Evolutionary conservation across 176 grass and related monocot species (phyloP).

Genomic region (Carex kokanica): DNA sequence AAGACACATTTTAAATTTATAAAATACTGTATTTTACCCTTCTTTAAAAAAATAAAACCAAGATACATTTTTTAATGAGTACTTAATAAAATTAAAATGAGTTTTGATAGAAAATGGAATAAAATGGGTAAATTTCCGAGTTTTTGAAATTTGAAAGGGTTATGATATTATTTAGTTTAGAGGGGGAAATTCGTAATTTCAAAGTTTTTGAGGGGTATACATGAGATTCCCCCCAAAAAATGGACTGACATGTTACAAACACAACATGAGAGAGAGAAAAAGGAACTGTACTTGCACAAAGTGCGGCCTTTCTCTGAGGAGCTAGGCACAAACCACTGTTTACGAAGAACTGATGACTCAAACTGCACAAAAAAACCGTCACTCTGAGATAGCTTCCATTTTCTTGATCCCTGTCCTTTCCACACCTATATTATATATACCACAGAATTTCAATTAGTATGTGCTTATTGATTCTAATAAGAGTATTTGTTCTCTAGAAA

Average conservation of each 20-base stretch:
- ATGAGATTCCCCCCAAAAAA: no score
- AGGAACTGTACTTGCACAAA: conserved; percentile 68
- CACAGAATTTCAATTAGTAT: not conserved
- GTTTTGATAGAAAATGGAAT: no score
- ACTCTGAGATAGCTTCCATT: conserved; percentile 95
- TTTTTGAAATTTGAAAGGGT: no score
- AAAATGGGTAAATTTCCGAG: no score
- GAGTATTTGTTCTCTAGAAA: not conserved
- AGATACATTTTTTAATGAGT: no score
- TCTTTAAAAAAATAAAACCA: no score
- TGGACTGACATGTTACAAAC: not conserved
- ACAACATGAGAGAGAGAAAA: not conserved
- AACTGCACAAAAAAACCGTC: conserved; percentile 98
- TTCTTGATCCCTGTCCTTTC: conserved; percentile 93
- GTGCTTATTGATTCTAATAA: not conserved
- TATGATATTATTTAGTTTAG: no score
- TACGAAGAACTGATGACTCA: conserved; percentile 62
- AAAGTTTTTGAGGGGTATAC: no score
- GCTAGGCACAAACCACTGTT: conserved; percentile 89
- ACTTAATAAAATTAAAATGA: no score
- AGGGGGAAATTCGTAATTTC: no score
- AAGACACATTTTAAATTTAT: no score
- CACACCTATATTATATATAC: conserved; percentile 59
- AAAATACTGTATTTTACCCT: no score
- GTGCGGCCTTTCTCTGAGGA: conserved; percentile 58